phyloP scores from a whole-genome alignment of 805 yeast species.

The Metschnikowia kunwiensis region DNA sequence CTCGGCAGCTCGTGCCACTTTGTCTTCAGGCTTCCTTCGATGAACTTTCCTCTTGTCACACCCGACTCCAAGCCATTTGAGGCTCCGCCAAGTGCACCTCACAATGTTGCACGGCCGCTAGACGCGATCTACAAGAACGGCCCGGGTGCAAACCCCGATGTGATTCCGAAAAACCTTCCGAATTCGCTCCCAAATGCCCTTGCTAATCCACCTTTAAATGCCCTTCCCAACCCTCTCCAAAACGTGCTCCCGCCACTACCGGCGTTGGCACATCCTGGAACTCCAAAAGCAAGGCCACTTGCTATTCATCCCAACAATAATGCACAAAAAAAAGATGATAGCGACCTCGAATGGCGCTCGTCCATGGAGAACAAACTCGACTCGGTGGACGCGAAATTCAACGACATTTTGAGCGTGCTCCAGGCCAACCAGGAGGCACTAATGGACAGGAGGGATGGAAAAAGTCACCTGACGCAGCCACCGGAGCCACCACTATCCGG shows the following conservation, averaged over 20 bases:
- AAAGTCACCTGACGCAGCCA: neutral
- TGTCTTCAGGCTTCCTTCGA: conserved; percentile 50
- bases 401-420: conserved; percentile 33
- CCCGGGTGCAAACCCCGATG: too few species aligned
- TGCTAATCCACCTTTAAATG: too few species aligned
- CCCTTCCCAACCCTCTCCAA: too few species aligned
- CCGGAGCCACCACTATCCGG: neutral
- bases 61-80: conserved; percentile 2
- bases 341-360: conserved; percentile 30
- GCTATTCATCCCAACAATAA: too few species aligned
- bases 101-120: neutral
- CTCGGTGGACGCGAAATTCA: conserved; percentile 37
- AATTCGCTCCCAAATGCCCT: too few species aligned
- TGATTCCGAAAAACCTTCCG: too few species aligned
- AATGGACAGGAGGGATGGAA: neutral
- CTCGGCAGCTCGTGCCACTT: conserved; percentile 49
- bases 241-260: too few species aligned
- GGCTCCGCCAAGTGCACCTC: neutral
- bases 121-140: neutral
- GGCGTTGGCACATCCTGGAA: too few species aligned
- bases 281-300: too few species aligned
- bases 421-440: conserved; percentile 31
- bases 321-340: too few species aligned
- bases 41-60: conserved; percentile 26
- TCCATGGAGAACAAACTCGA: conserved; percentile 35